Evolutionary conservation across 257 asterid species (phyloP), one percentile per base, ranked within the genome.

Genomic region (Ajuga chamaepitys): DNA sequence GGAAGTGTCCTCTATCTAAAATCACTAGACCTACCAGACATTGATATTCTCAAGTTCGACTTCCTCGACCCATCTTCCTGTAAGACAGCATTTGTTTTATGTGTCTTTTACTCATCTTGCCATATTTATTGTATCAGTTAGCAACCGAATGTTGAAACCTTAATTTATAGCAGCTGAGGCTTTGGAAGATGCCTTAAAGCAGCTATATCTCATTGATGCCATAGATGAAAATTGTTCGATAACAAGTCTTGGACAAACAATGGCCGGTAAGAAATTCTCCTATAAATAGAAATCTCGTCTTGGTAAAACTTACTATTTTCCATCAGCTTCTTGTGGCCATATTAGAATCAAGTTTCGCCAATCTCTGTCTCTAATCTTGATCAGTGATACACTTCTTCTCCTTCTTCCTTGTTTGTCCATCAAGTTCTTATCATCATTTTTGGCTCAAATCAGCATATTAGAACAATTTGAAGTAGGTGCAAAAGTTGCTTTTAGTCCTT

Each of bases 51-150:
- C 75, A 86, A 82, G 68, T 93, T 93, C 81, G 95, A 89, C 79
- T 86, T 87, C 71, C 97, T 93, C 7, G 99, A 93, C 64, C 78
- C 99, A 37, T 97, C 99, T 71, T 93, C 97, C 30, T 68, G 97
- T 92, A 73, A 66, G 88, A 51, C 67, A 58, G 72, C 62, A 55
- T 67, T 67, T 72, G 54, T 52, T 40, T 58, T 38, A 56, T 58
- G 26, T 30, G 45, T 40, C 71, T 71, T 61, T 30, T 51, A 22
- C 18, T 59, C 32, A 40, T 21, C 24, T 67, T 50, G 13, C 48
- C 18, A 35, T 57, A 55, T 55, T 68, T 69, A 50, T 7, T 30
- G 0, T 59, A 50, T 69, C 55, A 46, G 52, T 51, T 35, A 63
- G 30, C 13, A 44, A 58, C 41, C 59, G 44, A 64, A 52, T 66